These are phyloP conservation scores for Leccinum ochraceum DNA, from an alignment of 768 basidiomycete species.

Conservation along the genomic window DNA sequence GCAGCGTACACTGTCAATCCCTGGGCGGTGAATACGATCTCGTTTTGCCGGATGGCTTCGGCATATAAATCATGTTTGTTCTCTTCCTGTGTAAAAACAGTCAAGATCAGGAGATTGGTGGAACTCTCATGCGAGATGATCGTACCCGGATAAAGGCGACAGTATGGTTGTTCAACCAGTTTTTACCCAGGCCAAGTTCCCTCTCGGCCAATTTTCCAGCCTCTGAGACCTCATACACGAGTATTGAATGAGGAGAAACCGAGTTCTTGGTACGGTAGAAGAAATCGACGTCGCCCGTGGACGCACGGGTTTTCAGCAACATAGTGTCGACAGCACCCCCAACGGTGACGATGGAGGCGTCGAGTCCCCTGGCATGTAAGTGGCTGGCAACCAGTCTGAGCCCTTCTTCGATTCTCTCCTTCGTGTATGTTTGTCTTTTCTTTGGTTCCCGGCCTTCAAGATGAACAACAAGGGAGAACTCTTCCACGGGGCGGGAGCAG, in stretches of 20 bases:
- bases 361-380: not conserved
- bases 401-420: slow-evolving; percentile 4
- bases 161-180: slow-evolving; percentile 15
- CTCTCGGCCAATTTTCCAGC: slow-evolving; percentile 3
- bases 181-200: not conserved
- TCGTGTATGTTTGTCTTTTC: slow-evolving; percentile 5
- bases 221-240: not conserved
- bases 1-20: slow-evolving; percentile 16
- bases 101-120: not conserved
- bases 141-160: slow-evolving; percentile 6
- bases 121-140: not conserved
- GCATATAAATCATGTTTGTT: not conserved
- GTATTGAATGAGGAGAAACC: not conserved
- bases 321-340: slow-evolving; percentile 13
- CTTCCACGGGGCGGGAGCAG: slow-evolving; percentile 1
- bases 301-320: slow-evolving; percentile 4
- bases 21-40: slow-evolving; percentile 3
- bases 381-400: slow-evolving; percentile 4
- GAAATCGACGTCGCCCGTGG: slow-evolving; percentile 14
- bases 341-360: slow-evolving; percentile 6
- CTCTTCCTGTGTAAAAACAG: not conserved
- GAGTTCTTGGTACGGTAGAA: slow-evolving; percentile 11
- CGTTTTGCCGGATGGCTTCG: slow-evolving; percentile 8
- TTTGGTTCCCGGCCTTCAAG: not conserved
- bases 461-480: slow-evolving; percentile 1